phyloP scores from a whole-genome alignment of 1,284 basidiomycete genomes.

The Moniliophthora roreri region DNA sequence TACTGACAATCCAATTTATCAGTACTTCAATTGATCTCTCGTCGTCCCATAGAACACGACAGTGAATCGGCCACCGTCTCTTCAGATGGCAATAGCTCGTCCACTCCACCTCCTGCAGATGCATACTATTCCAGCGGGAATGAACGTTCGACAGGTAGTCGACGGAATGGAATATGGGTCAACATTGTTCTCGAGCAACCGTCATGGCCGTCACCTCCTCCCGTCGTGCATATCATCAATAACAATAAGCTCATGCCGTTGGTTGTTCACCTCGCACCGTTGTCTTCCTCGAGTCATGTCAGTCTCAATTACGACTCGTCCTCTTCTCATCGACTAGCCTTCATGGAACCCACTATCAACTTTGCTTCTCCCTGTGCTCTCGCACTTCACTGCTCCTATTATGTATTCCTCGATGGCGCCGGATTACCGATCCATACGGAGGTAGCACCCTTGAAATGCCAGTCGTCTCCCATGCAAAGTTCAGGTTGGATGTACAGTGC shows the following conservation, averaged over 20 bases:
- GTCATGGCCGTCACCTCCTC: conserved; percentile 19
- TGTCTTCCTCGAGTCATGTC: background rate
- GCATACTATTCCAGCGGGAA: background rate
- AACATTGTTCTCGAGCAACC: conserved; percentile 21
- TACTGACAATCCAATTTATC: conserved; percentile 3
- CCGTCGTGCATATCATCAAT: conserved; percentile 21
- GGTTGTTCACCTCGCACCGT: conserved; percentile 15
- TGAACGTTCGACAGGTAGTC: conserved; percentile 1
- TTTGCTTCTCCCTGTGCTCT: conserved; percentile 30
- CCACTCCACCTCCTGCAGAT: conserved; percentile 14
- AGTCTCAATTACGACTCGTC: conserved; percentile 5
- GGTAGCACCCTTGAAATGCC: conserved; percentile 22
- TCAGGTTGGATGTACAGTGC: conserved; percentile 31
- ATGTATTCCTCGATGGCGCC: conserved; percentile 26
- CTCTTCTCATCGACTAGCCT: conserved; percentile 9
- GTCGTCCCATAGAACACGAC: conserved; percentile 18
- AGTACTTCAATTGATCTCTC: conserved; percentile 32
- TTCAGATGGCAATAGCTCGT: conserved; percentile 14
- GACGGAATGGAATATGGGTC: conserved; percentile 20
- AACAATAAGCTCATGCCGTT: conserved; percentile 19
- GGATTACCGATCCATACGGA: conserved; percentile 28
- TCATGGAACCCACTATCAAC: conserved; percentile 23
- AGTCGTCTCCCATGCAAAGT: conserved; percentile 25
- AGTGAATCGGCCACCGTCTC: conserved; percentile 5
- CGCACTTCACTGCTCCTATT: conserved; percentile 25